Evolutionary conservation across 2,329 filamentous ascomycete species (phyloP), one percentile per base, ranked within the genome.

Genomic region (Hypomyces rosellus): DNA sequence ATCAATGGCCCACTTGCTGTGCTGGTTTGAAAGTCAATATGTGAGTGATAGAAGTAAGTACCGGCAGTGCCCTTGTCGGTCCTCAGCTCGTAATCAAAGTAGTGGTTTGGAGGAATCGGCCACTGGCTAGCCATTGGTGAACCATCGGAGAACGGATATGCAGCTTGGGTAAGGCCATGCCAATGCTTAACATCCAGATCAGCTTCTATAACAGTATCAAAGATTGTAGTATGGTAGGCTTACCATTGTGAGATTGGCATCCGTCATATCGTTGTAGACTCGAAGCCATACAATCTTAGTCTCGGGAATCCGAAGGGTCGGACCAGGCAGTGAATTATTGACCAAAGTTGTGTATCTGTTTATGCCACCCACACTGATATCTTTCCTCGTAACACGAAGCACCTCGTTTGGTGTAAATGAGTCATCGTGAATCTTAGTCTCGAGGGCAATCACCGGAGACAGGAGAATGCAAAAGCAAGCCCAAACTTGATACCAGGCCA

Each of bases 11-110:
- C 84, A 6, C 73, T 64, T 0, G 78, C 79, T 13, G 80, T 79
- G 34, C 78, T 65, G 0, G 78, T 77, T 59, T 86, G 82, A 51
- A 85, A 78, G 0, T 74, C 81, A 14, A 86, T 72, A 54, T 86
- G 84, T 0, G 82, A 85, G 59, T 86, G 83, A 58, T 86, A 86
- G 60, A 83, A 85, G 59, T 85, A 86, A 0, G 81, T 81, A 4
- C 83, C 84, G 0, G 79, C 75, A 48, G 80, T 74, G 5, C 74
- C 76, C 1, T 61, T 40, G 3, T 75, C 64, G 0, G 80, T 74
- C 14, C 72, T 71, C 3, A 86, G 65, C 58, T 86, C 81, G 59
- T 86, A 86, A 65, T 86, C 84, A 62, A 86, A 86, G 65, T 78
- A 86, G 52, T 79, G 73, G 1, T 69, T 64, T 0, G 81, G 73